Evolutionary conservation across 78 protist species (phyloP).

Genomic region (Tieghemostelium lacteum): DNA sequence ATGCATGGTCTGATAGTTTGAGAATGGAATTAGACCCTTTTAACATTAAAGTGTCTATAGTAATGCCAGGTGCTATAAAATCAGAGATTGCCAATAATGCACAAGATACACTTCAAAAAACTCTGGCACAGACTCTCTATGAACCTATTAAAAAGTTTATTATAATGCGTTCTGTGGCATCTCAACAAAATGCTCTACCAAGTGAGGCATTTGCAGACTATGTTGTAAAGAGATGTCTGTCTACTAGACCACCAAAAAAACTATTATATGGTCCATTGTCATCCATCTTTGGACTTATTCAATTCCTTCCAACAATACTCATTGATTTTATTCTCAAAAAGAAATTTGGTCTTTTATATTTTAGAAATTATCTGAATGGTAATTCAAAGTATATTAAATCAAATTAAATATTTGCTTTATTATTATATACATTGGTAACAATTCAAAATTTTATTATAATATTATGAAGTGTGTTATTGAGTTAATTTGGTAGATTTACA

Average conservation of each 20-base stretch:
- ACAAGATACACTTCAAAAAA: not conserved
- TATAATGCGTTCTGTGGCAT: not conserved
- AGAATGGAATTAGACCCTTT: constrained; percentile 62
- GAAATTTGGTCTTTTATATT: constrained; percentile 40
- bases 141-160: not conserved
- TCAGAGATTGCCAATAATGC: constrained; percentile 31
- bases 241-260: not conserved
- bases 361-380: too few relatives aligned
- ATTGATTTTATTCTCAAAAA: constrained; percentile 16
- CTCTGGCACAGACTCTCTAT: constrained; percentile 4
- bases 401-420: too few relatives aligned
- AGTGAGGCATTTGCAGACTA: not conserved
- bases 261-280: constrained; percentile 21
- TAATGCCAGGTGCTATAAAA: constrained; percentile 38
- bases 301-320: not conserved
- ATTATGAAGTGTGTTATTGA: too few relatives aligned
- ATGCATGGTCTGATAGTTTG: constrained; percentile 32
- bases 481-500: too few relatives aligned
- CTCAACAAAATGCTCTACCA: constrained; percentile 1
- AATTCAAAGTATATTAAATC: too few relatives aligned
- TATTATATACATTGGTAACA: too few relatives aligned
- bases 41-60: constrained; percentile 5
- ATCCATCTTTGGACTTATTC: not conserved
- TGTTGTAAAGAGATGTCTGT: not conserved
- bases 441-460: too few relatives aligned